Evolutionary conservation across 306 rosid species (phyloP).

Genomic region (Cucumis hystrix): DNA sequence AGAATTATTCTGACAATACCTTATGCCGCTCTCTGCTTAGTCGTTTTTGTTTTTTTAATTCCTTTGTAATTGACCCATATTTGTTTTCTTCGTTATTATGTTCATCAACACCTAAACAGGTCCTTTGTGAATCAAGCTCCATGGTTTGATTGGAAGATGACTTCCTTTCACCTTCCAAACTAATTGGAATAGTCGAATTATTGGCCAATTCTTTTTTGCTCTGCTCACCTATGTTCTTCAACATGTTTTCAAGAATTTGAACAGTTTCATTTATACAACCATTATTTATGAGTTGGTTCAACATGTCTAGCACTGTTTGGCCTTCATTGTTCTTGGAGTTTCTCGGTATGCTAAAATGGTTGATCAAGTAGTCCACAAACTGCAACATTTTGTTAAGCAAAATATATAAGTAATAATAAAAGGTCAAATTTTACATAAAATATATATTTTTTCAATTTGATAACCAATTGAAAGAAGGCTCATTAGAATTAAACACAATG

Average conservation of each 20-base stretch:
- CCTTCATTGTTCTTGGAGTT: constrained; percentile 38
- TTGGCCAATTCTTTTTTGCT: background rate
- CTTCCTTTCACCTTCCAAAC: constrained; percentile 12
- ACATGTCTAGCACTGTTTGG: constrained; percentile 44
- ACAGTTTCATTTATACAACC: too few relatives aligned
- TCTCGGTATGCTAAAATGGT: constrained; percentile 29
- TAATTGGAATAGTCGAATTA: background rate
- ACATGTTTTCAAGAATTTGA: constrained; percentile 18
- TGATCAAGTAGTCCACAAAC: constrained; percentile 30
- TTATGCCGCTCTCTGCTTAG: background rate
- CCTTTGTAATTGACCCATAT: background rate
- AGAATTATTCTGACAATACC: too few relatives aligned
- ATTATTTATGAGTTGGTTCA: background rate
- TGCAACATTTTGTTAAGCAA: background rate
- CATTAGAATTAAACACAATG: too few relatives aligned
- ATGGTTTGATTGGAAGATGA: background rate
- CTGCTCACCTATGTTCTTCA: constrained; percentile 34
- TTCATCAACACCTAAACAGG: background rate
- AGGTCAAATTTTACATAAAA: background rate
- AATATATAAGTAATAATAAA: background rate
- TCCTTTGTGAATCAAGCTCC: background rate
- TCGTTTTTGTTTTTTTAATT: background rate
- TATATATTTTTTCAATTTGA: too few relatives aligned
- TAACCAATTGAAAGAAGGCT: too few relatives aligned
- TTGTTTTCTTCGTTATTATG: background rate